Percentiles rank a stretch among this genome's conserved stretches.
Conservation (phyloP, 495 filamentous ascomycete species). For the Delitschia confertaspora region DNA sequence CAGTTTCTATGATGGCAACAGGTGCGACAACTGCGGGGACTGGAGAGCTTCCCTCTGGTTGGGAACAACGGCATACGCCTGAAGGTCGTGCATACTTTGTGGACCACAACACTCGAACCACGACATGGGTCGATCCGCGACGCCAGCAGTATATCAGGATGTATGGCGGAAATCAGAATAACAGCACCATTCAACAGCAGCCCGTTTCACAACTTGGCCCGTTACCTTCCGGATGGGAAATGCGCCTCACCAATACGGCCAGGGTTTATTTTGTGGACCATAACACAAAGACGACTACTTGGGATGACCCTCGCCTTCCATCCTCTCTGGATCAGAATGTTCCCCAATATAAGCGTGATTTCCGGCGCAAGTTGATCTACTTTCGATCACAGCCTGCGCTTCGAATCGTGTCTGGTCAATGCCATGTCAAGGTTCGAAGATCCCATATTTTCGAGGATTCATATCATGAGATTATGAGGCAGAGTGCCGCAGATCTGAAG, state of each 20-base stretch:
- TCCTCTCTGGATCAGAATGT: constrained; percentile 97
- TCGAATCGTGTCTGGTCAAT: constrained; percentile 90
- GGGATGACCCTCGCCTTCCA: constrained; percentile 92
- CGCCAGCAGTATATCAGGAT: constrained; percentile 97
- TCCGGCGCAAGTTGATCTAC: constrained; percentile 95
- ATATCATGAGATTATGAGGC: constrained; percentile 95
- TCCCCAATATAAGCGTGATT: constrained; percentile 98
- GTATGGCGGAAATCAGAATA: constrained; percentile 77
- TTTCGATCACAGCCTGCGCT: constrained; percentile 97
- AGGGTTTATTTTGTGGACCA: constrained; percentile 98
- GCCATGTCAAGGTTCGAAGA: constrained; percentile 93
- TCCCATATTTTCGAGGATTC: constrained; percentile 98
- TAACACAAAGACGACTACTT: constrained; percentile 99
- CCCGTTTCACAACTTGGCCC: constrained; percentile 97
- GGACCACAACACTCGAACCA: constrained; percentile 98
- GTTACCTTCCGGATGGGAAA: constrained; percentile 96
- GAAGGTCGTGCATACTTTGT: constrained; percentile 96
- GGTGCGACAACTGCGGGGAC: constrained; percentile 91
- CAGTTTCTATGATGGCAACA: constrained; percentile 84
- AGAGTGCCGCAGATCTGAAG: constrained; percentile 92
- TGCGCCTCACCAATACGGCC: constrained; percentile 96
- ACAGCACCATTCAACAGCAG: constrained; percentile 89
- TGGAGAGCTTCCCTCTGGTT: constrained; percentile 88
- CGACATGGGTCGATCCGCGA: constrained; percentile 98
- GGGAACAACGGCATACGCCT: constrained; percentile 92